Percentiles rank a stretch among this genome's conserved stretches.
Conservation (phyloP, 2,329 filamentous ascomycete species). For the Corynespora cassiicola region DNA sequence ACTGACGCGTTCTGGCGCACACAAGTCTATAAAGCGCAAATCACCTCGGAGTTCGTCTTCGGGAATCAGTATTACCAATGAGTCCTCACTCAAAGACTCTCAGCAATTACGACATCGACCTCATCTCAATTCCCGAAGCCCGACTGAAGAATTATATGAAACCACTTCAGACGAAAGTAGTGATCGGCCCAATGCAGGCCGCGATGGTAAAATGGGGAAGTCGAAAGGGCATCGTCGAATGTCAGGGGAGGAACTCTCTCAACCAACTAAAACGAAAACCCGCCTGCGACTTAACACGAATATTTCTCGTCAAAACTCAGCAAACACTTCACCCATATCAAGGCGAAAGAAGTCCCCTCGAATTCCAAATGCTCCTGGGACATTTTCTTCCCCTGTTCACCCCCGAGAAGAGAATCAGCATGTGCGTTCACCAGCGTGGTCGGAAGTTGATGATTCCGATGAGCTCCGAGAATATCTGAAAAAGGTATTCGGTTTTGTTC, state of each 20-base stretch:
- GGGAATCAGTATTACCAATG: neutral
- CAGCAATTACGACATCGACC: neutral
- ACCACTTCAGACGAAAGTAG: neutral
- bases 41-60: conserved; percentile 12
- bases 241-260: conserved; percentile 16
- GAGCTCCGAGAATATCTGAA: conserved; percentile 26
- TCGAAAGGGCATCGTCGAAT: conserved; percentile 9
- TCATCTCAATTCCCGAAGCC: neutral
- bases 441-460: conserved; percentile 22
- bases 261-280: conserved; percentile 8
- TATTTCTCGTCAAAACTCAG: conserved; percentile 23
- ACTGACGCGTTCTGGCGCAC: conserved; percentile 31
- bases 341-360: conserved; percentile 20
- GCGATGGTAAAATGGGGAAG: conserved; percentile 1
- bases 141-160: neutral
- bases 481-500: conserved; percentile 15
- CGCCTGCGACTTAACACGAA: conserved; percentile 27
- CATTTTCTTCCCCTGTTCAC: conserved; percentile 16
- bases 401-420: conserved; percentile 4
- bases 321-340: conserved; percentile 26
- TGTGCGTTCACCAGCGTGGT: conserved; percentile 19
- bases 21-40: conserved; percentile 29
- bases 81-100: neutral
- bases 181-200: no score
- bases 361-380: conserved; percentile 11